Evolutionary conservation across 257 asterid species (phyloP).

Genomic region (Schizonepeta tenuifolia): DNA sequence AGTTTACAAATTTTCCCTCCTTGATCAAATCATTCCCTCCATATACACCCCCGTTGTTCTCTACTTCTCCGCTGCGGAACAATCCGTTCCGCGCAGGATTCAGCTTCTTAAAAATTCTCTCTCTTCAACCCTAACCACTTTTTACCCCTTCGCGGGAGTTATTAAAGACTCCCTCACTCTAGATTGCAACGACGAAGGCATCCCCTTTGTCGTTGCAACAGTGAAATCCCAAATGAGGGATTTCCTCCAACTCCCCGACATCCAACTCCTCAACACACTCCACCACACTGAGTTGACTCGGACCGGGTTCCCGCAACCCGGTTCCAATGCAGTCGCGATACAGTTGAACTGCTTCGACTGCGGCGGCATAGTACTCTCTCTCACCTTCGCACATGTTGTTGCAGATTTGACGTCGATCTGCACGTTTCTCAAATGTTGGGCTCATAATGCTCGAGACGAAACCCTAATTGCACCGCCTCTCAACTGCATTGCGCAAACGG

Average conservation of each 20-base stretch:
- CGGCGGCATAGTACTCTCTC: conserved; percentile 29
- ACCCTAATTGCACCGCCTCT: not conserved
- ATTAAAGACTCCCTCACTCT: conserved; percentile 15
- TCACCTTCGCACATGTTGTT: conserved; percentile 3
- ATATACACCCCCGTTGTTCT: not conserved
- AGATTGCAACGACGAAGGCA: conserved; percentile 29
- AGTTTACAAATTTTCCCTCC: conserved; percentile 20
- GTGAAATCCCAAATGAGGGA: conserved; percentile 6
- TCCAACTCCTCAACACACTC: not conserved
- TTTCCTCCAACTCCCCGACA: conserved; percentile 14
- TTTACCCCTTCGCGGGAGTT: conserved; percentile 27
- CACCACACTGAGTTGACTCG: not conserved
- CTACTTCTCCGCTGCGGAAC: not conserved
- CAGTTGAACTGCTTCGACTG: conserved; percentile 34
- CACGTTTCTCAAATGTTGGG: conserved; percentile 29
- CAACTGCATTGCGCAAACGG: not conserved
- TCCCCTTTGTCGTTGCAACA: conserved; percentile 1
- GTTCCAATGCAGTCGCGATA: not conserved
- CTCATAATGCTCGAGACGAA: not conserved
- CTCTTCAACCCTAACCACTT: not conserved
- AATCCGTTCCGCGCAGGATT: not conserved
- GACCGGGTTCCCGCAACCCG: not conserved
- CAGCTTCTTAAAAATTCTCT: conserved; percentile 24
- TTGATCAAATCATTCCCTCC: conserved; percentile 12
- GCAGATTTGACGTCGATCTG: conserved; percentile 18